Evolutionary conservation across 2,329 filamentous ascomycete species (phyloP).

Genomic region (Claviceps fusiformis): DNA sequence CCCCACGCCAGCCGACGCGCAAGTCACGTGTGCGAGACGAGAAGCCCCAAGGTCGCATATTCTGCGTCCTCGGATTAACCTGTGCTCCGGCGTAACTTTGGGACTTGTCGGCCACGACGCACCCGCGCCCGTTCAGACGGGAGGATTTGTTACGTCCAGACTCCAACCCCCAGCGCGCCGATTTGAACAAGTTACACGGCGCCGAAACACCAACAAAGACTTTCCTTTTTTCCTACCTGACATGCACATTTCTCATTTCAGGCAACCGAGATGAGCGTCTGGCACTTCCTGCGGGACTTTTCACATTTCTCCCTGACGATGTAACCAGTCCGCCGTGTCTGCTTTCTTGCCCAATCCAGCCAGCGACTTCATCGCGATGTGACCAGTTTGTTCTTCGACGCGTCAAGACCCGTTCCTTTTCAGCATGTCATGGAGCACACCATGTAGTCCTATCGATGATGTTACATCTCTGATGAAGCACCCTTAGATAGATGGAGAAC

Average conservation of each 20-base stretch:
- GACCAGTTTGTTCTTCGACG: neutral
- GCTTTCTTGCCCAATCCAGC: neutral
- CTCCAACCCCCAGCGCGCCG: too few relatives aligned
- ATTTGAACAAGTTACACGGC: too few relatives aligned
- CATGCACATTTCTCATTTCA: neutral
- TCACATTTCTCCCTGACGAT: neutral
- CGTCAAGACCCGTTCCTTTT: neutral
- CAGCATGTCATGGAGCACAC: neutral
- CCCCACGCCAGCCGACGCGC: constrained; percentile 7
- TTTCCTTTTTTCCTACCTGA: neutral
- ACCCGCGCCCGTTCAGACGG: too few relatives aligned
- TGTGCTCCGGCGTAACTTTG: neutral
- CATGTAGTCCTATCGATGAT: too few relatives aligned
- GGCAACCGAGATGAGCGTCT: neutral
- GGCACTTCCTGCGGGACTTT: too few relatives aligned
- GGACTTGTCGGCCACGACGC: too few relatives aligned
- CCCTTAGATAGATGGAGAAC: too few relatives aligned
- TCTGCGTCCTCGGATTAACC: too few relatives aligned
- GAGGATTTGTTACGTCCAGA: too few relatives aligned
- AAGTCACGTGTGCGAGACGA: constrained; percentile 12
- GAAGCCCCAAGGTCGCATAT: constrained; percentile 6
- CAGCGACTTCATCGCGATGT: neutral
- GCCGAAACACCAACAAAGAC: too few relatives aligned
- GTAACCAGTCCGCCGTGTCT: neutral
- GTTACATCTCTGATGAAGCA: too few relatives aligned